Base-by-base conservation (phyloP, 2,329 filamentous ascomycete genomes). In the Myriosclerotinia curreyana region DNA sequence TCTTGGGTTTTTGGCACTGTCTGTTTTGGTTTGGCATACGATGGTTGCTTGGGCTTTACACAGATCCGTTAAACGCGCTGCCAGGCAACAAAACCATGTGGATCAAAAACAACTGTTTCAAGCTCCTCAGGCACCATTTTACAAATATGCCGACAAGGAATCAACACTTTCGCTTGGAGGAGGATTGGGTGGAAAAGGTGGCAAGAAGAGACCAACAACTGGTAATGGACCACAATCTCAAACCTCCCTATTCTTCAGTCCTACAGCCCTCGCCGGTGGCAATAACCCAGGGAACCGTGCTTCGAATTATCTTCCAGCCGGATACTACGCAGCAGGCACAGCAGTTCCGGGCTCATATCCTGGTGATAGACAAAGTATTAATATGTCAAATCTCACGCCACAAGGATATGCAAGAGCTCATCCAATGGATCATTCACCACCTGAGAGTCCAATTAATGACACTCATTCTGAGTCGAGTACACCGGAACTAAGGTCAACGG, bases 11-110 rank as follows among this genome's bases (percentile, higher is more conserved):
- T 85, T 97, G 68, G 91, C 87, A 14, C 80, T 92, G 11, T 87
- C 86, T n/a, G 85, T 98, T 52, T 82, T 99, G 15, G 82, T 89
- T 65, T 99, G 95, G 95, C 91, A 94, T 66, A 88, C 83, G 59
- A 83, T 97, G 64, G 87, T 97, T 65, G 92, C 91, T 66, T 96
- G 92, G 83, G 89, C 94, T 50, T 85, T 99, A 65, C 94, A 97
- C 77, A 90, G 94, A 65, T 95, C 90, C 44, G 93, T 98, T 65
- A 90, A 91, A 74, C 89, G 88, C 69, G 92, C 94, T 59, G 90
- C 93, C n/a, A 81, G 88, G 74, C 85, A 87, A 52, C 88, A 92
- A 70, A 85, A 90, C 72, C 75, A 83, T 66, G 82, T 84, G 62
- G 90, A 91, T 75, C 83, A 85, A 74, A 94, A 94, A 77, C 81